These are phyloP conservation scores for Euptelea pleiosperma DNA, from an alignment of 164 flowering plant species.

Conservation along the genomic window DNA sequence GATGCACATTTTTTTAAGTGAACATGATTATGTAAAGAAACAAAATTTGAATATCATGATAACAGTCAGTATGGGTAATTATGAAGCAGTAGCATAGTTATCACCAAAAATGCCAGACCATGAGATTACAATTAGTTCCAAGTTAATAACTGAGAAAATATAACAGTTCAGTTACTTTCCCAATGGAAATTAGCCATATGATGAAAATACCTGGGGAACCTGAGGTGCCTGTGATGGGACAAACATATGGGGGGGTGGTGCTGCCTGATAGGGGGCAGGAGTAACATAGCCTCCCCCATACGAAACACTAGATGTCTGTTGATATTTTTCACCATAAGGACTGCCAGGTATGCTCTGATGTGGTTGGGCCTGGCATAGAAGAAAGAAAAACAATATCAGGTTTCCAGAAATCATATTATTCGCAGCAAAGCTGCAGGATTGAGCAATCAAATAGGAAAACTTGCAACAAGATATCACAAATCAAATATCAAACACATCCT, in stretches of 20 bases:
- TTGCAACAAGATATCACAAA: not conserved
- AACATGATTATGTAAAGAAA: too few species aligned
- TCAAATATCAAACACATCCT: not conserved
- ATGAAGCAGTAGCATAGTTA: too few species aligned
- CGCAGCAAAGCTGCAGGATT: not conserved
- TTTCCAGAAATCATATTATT: not conserved
- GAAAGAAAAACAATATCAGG: not conserved
- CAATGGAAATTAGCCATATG: not conserved
- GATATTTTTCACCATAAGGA: conserved; percentile 63
- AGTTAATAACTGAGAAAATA: not conserved
- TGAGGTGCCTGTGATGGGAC: conserved; percentile 58
- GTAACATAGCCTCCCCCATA: conserved; percentile 47
- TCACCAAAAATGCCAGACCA: too few species aligned
- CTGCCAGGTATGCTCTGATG: conserved; percentile 40
- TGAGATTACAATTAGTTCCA: too few species aligned
- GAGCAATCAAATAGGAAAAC: not conserved
- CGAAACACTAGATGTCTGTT: conserved; percentile 37
- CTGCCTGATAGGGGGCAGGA: conserved; percentile 49
- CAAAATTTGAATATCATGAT: too few species aligned
- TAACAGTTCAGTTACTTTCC: not conserved
- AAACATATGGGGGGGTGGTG: conserved; percentile 50
- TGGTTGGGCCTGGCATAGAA: conserved; percentile 32
- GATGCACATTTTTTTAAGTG: too few species aligned
- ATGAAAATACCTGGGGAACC: conserved; percentile 40
- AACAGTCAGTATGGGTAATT: too few species aligned